phyloP scores from a whole-genome alignment of 2,329 filamentous ascomycete genomes.

The Capronia epimyces region DNA sequence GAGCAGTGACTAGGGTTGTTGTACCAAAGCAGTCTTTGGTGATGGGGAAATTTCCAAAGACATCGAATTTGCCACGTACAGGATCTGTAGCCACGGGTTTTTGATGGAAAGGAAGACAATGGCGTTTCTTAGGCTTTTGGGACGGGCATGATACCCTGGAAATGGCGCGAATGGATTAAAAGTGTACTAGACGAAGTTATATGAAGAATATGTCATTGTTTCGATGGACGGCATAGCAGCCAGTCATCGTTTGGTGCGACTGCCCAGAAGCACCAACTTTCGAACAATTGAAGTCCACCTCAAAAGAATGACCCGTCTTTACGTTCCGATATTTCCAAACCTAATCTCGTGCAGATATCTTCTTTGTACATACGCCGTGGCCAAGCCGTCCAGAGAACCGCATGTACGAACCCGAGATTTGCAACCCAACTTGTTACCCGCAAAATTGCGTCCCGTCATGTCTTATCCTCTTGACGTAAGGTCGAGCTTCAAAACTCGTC shows the following conservation, averaged over 20 bases:
- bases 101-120: conserved; percentile 10
- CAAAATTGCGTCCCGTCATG: not conserved
- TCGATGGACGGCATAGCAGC: not conserved
- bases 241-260: not conserved
- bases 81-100: too few relatives aligned
- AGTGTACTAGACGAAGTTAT: not conserved
- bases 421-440: not conserved
- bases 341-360: conserved; percentile 2
- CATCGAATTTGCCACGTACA: too few relatives aligned
- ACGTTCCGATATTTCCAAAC: conserved; percentile 14
- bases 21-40: too few relatives aligned
- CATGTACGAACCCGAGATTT: not conserved
- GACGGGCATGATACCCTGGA: not conserved
- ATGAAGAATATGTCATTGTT: not conserved
- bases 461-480: conserved; percentile 20
- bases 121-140: not conserved
- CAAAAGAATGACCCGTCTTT: conserved; percentile 20
- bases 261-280: not conserved
- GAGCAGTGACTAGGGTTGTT: conserved; percentile 61
- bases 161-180: not conserved
- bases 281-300: conserved; percentile 22
- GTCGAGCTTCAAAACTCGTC: conserved; percentile 43
- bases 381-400: not conserved
- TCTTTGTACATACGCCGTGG: conserved; percentile 4
- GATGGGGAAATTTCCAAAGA: too few relatives aligned